Evolutionary conservation across 164 flowering plant species (phyloP).

Genomic region (Vitis vinifera): DNA sequence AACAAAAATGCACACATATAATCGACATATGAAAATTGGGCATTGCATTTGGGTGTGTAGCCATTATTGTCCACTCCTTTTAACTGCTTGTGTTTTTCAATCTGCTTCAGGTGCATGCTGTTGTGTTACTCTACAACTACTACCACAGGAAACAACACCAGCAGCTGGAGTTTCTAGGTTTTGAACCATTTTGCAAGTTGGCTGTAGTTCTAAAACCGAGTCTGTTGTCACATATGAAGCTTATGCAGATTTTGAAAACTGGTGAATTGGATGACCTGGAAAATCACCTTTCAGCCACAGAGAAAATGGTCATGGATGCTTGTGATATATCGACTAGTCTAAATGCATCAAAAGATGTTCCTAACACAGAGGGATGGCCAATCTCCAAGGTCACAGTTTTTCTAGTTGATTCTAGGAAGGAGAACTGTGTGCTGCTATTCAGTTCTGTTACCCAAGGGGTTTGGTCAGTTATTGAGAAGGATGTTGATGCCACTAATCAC

Average conservation of each 20-base stretch:
- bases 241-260: conserved; percentile 29
- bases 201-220: conserved; percentile 51
- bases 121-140: conserved; percentile 85
- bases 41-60: background rate
- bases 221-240: conserved; percentile 47
- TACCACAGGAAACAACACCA: conserved; percentile 70
- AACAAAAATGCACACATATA: too few species aligned
- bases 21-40: too few species aligned
- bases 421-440: conserved; percentile 59
- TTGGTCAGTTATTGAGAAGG: conserved; percentile 78
- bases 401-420: conserved; percentile 53
- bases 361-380: conserved; percentile 58
- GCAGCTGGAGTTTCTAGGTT: conserved; percentile 50
- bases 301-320: conserved; percentile 68
- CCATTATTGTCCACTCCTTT: background rate
- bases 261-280: conserved; percentile 29
- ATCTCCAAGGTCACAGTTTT: conserved; percentile 65
- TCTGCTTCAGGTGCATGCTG: conserved; percentile 74
- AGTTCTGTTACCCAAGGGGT: conserved; percentile 56
- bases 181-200: conserved; percentile 68
- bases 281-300: conserved; percentile 51
- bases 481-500: conserved; percentile 18
- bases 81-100: conserved; percentile 3
- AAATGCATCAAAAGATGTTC: conserved; percentile 50
- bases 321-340: conserved; percentile 53